phyloP scores from a whole-genome alignment of 2,329 filamentous ascomycete genomes.

The Ceratocystis diversiconidia region DNA sequence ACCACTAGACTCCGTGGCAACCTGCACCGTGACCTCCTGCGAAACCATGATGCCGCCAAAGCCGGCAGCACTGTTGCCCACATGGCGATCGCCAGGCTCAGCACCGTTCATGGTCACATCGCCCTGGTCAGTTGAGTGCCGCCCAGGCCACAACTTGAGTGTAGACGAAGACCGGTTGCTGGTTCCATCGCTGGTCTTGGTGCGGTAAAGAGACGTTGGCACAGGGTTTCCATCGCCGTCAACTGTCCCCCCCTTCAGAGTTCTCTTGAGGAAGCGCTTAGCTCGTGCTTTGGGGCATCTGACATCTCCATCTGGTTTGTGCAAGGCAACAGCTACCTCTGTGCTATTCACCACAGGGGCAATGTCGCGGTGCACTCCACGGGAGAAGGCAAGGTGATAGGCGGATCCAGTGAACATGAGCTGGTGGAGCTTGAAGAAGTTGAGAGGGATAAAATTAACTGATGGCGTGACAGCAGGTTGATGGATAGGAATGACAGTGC shows the following conservation, averaged over 20 bases:
- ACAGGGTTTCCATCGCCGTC: constrained; percentile 25
- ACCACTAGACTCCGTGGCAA: constrained; percentile 24
- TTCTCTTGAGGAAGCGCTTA: constrained; percentile 15
- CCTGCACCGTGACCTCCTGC: constrained; percentile 41
- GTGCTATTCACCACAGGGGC: constrained; percentile 31
- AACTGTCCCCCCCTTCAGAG: constrained; percentile 18
- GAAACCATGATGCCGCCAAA: constrained; percentile 48
- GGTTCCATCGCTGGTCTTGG: constrained; percentile 21
- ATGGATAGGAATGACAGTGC: constrained; percentile 48
- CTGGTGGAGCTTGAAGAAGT: constrained; percentile 53
- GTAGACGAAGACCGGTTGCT: constrained; percentile 25
- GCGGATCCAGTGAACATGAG: constrained; percentile 41
- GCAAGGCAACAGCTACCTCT: background rate
- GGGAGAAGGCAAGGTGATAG: constrained; percentile 45
- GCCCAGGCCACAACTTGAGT: constrained; percentile 25
- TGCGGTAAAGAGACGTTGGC: constrained; percentile 19
- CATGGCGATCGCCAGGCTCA: constrained; percentile 9
- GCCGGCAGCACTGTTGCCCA: constrained; percentile 17
- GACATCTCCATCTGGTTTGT: background rate
- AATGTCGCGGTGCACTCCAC: constrained; percentile 47
- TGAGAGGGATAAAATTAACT: constrained; percentile 46
- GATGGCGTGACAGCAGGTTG: constrained; percentile 31
- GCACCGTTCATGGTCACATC: background rate
- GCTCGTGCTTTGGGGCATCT: background rate
- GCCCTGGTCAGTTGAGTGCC: constrained; percentile 12